These are phyloP conservation scores for Circinella minor DNA, from an alignment of 371 early-diverging fungal genomes.

Conservation along the genomic window DNA sequence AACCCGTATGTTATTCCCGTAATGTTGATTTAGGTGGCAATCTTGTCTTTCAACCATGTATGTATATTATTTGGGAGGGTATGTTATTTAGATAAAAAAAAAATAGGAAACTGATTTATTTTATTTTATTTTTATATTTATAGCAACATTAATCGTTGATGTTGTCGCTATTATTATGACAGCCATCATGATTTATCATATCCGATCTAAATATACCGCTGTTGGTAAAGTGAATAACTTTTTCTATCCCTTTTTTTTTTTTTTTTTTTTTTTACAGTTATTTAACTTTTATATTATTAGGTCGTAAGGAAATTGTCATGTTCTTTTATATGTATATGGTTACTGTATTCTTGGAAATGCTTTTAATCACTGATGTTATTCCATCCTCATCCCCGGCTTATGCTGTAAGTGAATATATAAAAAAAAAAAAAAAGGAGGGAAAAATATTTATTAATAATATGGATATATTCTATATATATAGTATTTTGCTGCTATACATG, in stretches of 20 bases:
- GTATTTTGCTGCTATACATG: constrained; percentile 83
- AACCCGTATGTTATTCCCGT: constrained; percentile 92
- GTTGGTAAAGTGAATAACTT: constrained; percentile 81
- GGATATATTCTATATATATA: constrained; percentile 27
- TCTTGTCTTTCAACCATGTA: constrained; percentile 92
- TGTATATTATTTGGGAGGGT: too few relatives aligned
- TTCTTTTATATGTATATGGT: constrained; percentile 95
- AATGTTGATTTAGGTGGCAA: constrained; percentile 83
- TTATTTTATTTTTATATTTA: too few relatives aligned
- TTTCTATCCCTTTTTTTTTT: too few relatives aligned
- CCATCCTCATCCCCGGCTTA: constrained; percentile 81
- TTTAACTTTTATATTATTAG: constrained; percentile 34
- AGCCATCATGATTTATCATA: constrained; percentile 95
- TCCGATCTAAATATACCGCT: constrained; percentile 96
- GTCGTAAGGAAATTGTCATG: constrained; percentile 96
- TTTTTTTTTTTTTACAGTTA: background rate
- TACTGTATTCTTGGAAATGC: constrained; percentile 83
- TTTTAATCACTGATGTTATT: constrained; percentile 89
- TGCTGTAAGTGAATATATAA: constrained; percentile 66
- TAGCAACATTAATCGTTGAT: constrained; percentile 84
- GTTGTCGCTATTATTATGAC: constrained; percentile 94
- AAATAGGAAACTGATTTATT: too few relatives aligned
- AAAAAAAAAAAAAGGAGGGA: too few relatives aligned
- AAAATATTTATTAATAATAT: too few relatives aligned
- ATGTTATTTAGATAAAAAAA: too few relatives aligned